Evolutionary conservation across 768 basidiomycete species (phyloP), one percentile per base, ranked within the genome.

Genomic region (Nidula microcarpa): DNA sequence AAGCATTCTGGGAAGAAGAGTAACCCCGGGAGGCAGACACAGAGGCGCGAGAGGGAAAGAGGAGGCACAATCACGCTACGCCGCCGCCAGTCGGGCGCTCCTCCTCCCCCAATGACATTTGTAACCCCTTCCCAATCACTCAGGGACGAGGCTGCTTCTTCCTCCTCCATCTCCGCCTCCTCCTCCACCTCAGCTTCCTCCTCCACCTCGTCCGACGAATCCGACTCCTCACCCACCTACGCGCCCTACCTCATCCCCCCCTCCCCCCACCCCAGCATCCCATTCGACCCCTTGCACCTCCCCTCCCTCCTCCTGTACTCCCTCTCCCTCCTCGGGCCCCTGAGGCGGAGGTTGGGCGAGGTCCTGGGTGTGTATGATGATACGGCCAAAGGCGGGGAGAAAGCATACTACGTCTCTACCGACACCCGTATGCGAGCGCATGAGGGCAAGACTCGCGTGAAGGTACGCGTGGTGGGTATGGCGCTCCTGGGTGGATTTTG

Each of bases 271-370:
- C 43, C 23, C 55, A 56, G 17, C 49, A 23, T 53, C 10, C 52
- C 69, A 14, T 77, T 85, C 54, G 87, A 89, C 56, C 87, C 87
- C 1, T 65, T 89, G 13, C 85, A 88, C 62, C 62, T 88, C 35
- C 84, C 86, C 1, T 86, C 85, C 5, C 66, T 89, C 33, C 11
- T 89, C 6, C 61, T 80, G 46, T 78, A 86, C 59, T 82, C 86
- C 1, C 53, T 86, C 30, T 87, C 86, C 7, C 73, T 88, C 23
- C 57, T 88, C 7, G 74, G 71, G 0, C 85, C 85, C 2, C 57
- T 78, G 30, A 65, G 60, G 6, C 55, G 51, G 7, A 60, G 66
- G 35, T 36, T 74, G 6, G 53, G 56, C 14, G 62, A 61, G 46
- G 2, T 53, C 62, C 30, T 52, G 43, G 37, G 64, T 57, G 48